Evolutionary conservation across 352 stramenopile genomes (phyloP), one percentile per base, ranked within the genome.

Genomic region (Aphanomyces stellatus): DNA sequence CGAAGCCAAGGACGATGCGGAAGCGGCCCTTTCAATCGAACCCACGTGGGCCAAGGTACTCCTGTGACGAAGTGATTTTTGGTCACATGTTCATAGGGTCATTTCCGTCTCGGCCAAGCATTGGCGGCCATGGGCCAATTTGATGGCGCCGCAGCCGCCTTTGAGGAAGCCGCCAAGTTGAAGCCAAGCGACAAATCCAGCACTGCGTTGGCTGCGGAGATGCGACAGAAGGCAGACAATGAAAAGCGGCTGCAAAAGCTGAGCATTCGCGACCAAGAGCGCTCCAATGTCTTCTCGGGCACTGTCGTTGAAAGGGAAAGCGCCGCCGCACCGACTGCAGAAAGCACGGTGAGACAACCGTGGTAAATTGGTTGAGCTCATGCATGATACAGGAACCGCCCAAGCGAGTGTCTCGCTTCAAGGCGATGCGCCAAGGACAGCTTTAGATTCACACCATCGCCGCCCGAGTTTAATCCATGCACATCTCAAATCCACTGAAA

Each of bases 371-470:
- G n/a, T 46, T 46, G 13, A 46, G n/a, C n/a, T 46, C 0, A 11
- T 46, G 37, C 37, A 0, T n/a, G 0, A 2, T n/a, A 19, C 37
- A 46, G 37, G 76, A 90, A 89, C 84, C 85, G 8, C 82, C 92
- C 40, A 88, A 92, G 69, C 82, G 86, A 33, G 86, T 95, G 1
- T 95, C 86, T 10, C 80, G 86, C 33, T 95, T 95, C 59, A 86
- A 87, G 25, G 60, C 60, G 37, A 56, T 67, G 60, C 60, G 60
- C 13, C 60, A 67, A 67, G 60, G 57, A 8, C 57, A 80, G 82
- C 80, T 3, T 73, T 85, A 53, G 46, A 53, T 17, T 43, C 10
- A 43, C 37, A 17, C 10, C 37, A 43, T 43, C 17, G 17, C 37
- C 10, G 17, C 10, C 10, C 37, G 37, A 43, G 37, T 17, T 10